Conservation (phyloP, 768 basidiomycete genomes). For the Rhizopogon sp. region DNA sequence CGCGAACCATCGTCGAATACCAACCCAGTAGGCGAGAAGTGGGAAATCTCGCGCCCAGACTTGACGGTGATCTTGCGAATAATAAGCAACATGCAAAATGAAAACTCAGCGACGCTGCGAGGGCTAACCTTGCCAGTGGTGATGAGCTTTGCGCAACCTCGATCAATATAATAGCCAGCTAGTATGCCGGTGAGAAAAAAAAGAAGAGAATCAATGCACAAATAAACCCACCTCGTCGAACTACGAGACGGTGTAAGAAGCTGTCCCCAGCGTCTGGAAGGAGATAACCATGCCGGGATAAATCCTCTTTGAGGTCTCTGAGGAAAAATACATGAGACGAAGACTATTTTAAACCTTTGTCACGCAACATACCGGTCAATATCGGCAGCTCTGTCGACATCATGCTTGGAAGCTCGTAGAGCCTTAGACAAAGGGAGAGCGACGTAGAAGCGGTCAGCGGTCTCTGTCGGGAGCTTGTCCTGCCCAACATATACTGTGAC, state of each 20-base stretch:
- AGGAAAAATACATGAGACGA: not conserved
- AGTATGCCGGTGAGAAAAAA: not conserved
- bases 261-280: not conserved
- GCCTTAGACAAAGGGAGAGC: conserved; percentile 3
- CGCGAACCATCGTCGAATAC: conserved; percentile 2
- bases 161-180: conserved; percentile 5
- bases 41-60: not conserved
- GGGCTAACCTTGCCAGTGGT: not conserved
- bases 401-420: not conserved
- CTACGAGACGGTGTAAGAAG: conserved; percentile 2
- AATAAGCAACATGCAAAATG: not conserved
- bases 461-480: conserved; percentile 4
- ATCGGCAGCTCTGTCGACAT: not conserved
- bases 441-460: conserved; percentile 7
- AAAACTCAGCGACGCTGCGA: not conserved
- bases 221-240: conserved; percentile 1
- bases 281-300: conserved; percentile 1
- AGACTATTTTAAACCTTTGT: not conserved
- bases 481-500: conserved; percentile 4
- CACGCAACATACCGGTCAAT: conserved; percentile 3
- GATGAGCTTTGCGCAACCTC: conserved; percentile 4
- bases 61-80: conserved; percentile 1
- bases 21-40: not conserved
- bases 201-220: not conserved
- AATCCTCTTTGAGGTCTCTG: not conserved